Conservation (phyloP, 169 alveolate genomes). For the Plasmodium reichenowi region DNA sequence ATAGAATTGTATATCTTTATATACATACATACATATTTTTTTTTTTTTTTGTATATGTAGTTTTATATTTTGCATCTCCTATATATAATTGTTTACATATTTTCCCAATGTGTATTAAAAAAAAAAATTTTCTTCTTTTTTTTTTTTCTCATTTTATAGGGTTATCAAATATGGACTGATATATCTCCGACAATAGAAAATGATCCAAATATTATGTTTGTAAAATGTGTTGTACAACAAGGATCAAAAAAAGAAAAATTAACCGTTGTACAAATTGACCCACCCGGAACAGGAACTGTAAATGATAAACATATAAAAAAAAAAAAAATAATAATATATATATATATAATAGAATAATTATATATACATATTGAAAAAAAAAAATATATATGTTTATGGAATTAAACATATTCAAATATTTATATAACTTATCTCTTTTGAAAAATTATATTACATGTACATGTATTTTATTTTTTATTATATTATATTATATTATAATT, state of each 20-base stretch:
- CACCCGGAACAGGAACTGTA: constrained; percentile 81
- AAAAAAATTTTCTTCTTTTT: not conserved
- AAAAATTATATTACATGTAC: too few relatives aligned
- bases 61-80: not conserved
- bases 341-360: not conserved
- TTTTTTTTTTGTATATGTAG: not conserved
- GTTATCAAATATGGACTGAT: constrained; percentile 93
- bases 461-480: not conserved
- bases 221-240: constrained; percentile 92
- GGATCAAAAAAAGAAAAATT: constrained; percentile 88
- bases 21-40: not conserved
- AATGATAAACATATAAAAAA: constrained; percentile 2
- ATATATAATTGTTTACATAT: not conserved
- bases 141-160: constrained; percentile 79
- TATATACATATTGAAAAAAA: not conserved
- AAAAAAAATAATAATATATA: not conserved
- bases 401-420: too few relatives aligned
- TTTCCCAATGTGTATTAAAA: not conserved
- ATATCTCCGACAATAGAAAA: constrained; percentile 91
- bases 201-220: constrained; percentile 92
- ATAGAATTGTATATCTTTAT: not conserved
- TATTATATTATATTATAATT: not conserved
- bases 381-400: not conserved
- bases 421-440: too few relatives aligned
- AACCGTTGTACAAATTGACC: constrained; percentile 89